These are phyloP conservation scores for Magnolia officinalis DNA, from an alignment of 164 flowering plant species.

Conservation along the genomic window DNA sequence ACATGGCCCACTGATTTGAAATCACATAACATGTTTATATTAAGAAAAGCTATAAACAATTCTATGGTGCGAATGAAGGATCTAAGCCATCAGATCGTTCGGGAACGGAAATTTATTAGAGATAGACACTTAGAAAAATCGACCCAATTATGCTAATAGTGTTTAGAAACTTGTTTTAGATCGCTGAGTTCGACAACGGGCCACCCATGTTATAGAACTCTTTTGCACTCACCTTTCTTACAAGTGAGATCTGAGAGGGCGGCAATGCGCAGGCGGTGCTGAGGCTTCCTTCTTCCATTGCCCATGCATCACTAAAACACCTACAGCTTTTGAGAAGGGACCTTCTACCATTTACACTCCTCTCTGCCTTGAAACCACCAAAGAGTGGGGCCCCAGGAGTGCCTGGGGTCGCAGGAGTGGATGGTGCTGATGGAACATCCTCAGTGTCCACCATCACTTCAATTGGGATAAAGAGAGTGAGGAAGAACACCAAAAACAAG, in stretches of 20 bases:
- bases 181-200: neutral
- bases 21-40: too few relatives aligned
- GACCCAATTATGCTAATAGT: too few relatives aligned
- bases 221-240: constrained; percentile 45
- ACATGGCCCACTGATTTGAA: too few relatives aligned
- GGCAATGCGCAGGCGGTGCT: constrained; percentile 43
- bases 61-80: too few relatives aligned
- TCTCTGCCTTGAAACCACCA: constrained; percentile 38
- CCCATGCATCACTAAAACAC: constrained; percentile 55
- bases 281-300: constrained; percentile 48
- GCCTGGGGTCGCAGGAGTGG: constrained; percentile 58
- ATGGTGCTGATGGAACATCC: constrained; percentile 43
- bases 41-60: too few relatives aligned
- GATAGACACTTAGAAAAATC: too few relatives aligned
- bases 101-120: too few relatives aligned
- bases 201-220: neutral
- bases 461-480: neutral
- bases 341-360: constrained; percentile 19
- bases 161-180: neutral
- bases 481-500: neutral
- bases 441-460: constrained; percentile 33
- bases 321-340: constrained; percentile 47
- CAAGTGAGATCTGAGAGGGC: constrained; percentile 46
- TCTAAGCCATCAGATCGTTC: too few relatives aligned
- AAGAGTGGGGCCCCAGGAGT: constrained; percentile 68